Percentiles rank a stretch among this genome's conserved stretches.
Conservation (phyloP, 306 rosid genomes). For the Cyclanthera cordifolia region DNA sequence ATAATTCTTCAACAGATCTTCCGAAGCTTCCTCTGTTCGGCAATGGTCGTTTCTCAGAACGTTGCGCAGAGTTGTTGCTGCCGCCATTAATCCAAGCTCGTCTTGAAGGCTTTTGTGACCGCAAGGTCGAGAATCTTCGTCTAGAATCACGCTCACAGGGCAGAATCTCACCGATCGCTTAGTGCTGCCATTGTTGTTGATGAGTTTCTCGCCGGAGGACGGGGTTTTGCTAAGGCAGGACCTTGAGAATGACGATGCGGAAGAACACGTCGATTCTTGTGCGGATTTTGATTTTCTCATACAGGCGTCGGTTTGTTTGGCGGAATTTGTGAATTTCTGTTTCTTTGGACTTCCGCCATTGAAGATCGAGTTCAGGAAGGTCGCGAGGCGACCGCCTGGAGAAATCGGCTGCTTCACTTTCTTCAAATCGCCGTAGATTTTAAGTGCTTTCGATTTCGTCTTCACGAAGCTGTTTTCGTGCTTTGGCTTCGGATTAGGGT, state of each 20-base stretch:
- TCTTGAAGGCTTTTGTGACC: constrained; percentile 46
- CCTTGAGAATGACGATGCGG: constrained; percentile 80
- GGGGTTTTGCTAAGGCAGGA: constrained; percentile 82
- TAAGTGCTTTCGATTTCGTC: constrained; percentile 66
- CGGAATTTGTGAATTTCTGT: constrained; percentile 22
- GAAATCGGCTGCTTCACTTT: constrained; percentile 81
- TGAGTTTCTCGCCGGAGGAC: constrained; percentile 42
- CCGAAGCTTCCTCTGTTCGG: neutral
- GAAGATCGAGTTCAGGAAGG: constrained; percentile 78
- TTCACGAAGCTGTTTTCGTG: constrained; percentile 53
- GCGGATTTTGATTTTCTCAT: constrained; percentile 21
- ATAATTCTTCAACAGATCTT: neutral
- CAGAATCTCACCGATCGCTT: constrained; percentile 82
- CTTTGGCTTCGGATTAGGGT: constrained; percentile 27
- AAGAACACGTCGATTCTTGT: constrained; percentile 52
- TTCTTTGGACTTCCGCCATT: constrained; percentile 47
- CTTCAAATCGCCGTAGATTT: constrained; percentile 77
- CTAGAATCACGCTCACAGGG: constrained; percentile 21
- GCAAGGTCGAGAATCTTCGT: constrained; percentile 73
- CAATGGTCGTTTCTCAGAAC: constrained; percentile 31
- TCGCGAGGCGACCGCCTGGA: constrained; percentile 74
- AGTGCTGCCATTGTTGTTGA: constrained; percentile 17
- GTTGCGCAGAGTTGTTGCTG: constrained; percentile 16
- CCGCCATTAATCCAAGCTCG: constrained; percentile 15
- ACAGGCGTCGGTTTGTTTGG: neutral